phyloP scores from a whole-genome alignment of 1,139 yeast genomes.

The Taphrina flavorubra region DNA sequence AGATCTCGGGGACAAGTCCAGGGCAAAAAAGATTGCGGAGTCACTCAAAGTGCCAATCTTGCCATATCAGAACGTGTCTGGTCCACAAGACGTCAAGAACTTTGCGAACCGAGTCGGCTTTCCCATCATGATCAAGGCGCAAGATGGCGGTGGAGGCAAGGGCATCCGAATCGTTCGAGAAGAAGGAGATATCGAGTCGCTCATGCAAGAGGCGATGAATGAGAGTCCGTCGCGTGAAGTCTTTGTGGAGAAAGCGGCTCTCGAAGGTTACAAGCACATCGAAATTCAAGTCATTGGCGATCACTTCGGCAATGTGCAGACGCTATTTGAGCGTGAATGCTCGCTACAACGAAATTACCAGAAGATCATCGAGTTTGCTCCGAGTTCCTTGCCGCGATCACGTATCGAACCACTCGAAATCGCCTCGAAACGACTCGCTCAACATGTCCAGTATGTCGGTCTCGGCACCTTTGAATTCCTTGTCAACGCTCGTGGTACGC shows the following conservation, averaged over 20 bases:
- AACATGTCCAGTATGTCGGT: conserved; percentile 81
- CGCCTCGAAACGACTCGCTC: conserved; percentile 82
- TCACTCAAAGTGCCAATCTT: conserved; percentile 90
- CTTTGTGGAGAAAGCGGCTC: conserved; percentile 73
- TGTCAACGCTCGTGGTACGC: conserved; percentile 81
- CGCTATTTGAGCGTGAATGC: conserved; percentile 96
- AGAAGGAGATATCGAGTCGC: conserved; percentile 67
- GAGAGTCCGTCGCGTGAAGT: conserved; percentile 86
- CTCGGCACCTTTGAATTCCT: conserved; percentile 94
- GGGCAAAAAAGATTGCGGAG: conserved; percentile 91
- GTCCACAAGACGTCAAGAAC: conserved; percentile 71
- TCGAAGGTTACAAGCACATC: conserved; percentile 95
- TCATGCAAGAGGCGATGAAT: conserved; percentile 43
- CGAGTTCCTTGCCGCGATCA: conserved; percentile 67
- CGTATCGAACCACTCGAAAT: conserved; percentile 69
- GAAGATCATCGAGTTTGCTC: conserved; percentile 94
- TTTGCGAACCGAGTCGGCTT: conserved; percentile 81
- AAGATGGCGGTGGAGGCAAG: conserved; percentile 99
- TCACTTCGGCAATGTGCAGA: conserved; percentile 87
- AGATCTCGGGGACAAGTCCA: conserved; percentile 89
- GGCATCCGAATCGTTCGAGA: conserved; percentile 92
- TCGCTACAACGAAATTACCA: conserved; percentile 96
- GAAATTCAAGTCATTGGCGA: conserved; percentile 97
- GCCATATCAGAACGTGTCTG: conserved; percentile 88
- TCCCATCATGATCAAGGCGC: conserved; percentile 94